Evolutionary conservation across 768 basidiomycete genomes (phyloP).

Genomic region (Aureoboletus auriporus): DNA sequence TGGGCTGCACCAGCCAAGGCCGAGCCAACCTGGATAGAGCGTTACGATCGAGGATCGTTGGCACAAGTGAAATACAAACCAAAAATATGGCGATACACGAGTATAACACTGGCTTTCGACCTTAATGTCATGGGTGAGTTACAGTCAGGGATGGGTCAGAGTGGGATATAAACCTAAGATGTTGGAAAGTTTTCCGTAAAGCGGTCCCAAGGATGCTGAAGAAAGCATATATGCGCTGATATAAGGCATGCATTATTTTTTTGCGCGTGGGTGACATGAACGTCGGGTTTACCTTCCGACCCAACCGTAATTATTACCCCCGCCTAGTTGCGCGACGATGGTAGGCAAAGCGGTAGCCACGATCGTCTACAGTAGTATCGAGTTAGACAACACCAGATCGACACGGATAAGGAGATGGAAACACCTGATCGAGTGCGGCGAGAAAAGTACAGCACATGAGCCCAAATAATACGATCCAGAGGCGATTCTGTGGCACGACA

Average conservation of each 20-base stretch:
- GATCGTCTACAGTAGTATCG: slow-evolving; percentile 31
- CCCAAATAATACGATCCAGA: slow-evolving; percentile 40
- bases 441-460: slow-evolving; percentile 42
- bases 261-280: background rate
- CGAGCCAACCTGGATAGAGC: slow-evolving; percentile 29
- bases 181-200: slow-evolving; percentile 48
- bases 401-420: background rate
- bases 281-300: slow-evolving; percentile 36
- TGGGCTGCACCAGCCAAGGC: slow-evolving; percentile 43
- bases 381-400: too few relatives aligned
- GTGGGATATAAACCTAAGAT: slow-evolving; percentile 29
- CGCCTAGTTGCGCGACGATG: slow-evolving; percentile 42
- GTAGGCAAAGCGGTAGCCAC: slow-evolving; percentile 50
- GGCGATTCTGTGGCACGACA: slow-evolving; percentile 39
- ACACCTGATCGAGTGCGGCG: slow-evolving; percentile 47
- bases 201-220: slow-evolving; percentile 36
- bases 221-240: slow-evolving; percentile 46
- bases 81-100: slow-evolving; percentile 36
- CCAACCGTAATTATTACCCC: slow-evolving; percentile 46
- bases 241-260: background rate
- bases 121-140: slow-evolving; percentile 10
- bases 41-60: background rate
- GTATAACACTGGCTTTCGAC: slow-evolving; percentile 37
- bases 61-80: slow-evolving; percentile 13
- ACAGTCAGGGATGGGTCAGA: background rate